A percentile compares a stretch with the other conserved stretches of the same genome.
phyloP scores from a whole-genome alignment of 805 yeast species.

The Candida nitratophila region DNA sequence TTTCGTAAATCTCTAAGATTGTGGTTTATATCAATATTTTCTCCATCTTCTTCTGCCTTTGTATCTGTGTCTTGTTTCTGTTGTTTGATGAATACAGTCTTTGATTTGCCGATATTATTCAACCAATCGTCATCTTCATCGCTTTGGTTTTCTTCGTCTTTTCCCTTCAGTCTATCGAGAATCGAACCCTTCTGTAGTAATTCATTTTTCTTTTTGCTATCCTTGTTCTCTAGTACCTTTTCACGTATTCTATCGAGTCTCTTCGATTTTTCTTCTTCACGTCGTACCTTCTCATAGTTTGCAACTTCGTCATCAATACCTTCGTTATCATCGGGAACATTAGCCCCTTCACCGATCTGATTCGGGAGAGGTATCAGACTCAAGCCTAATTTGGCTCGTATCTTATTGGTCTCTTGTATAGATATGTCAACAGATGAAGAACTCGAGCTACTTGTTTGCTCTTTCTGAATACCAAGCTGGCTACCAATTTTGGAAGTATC shows the following conservation, averaged over 20 bases:
- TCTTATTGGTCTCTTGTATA: slow-evolving; percentile 40
- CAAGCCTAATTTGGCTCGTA: slow-evolving; percentile 38
- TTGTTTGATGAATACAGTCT: slow-evolving; percentile 4
- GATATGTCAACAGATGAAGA: slow-evolving; percentile 17
- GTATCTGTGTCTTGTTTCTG: no score
- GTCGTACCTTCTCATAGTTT: slow-evolving; percentile 30
- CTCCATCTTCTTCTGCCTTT: background rate
- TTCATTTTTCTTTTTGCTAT: slow-evolving; percentile 15
- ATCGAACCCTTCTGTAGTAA: slow-evolving; percentile 18
- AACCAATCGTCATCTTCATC: slow-evolving; percentile 31
- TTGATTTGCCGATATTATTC: slow-evolving; percentile 25
- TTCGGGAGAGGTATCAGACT: slow-evolving; percentile 24
- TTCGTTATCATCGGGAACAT: slow-evolving; percentile 4
- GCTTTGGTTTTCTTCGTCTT: slow-evolving; percentile 21
- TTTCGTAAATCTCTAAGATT: slow-evolving; percentile 26
- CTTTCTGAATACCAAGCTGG: no score
- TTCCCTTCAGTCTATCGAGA: slow-evolving; percentile 19
- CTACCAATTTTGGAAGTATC: no score
- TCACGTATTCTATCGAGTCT: slow-evolving; percentile 16
- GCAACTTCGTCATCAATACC: slow-evolving; percentile 26
- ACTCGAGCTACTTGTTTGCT: background rate
- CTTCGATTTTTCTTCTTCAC: slow-evolving; percentile 24
- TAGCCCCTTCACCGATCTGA: background rate
- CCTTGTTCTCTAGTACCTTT: slow-evolving; percentile 8
- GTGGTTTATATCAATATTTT: background rate